Percentiles rank a stretch among this genome's conserved stretches.
Evolutionary conservation across 202 grass and related monocot genomes (phyloP).

Genomic region (Bolboschoenoplectus hybrid): DNA sequence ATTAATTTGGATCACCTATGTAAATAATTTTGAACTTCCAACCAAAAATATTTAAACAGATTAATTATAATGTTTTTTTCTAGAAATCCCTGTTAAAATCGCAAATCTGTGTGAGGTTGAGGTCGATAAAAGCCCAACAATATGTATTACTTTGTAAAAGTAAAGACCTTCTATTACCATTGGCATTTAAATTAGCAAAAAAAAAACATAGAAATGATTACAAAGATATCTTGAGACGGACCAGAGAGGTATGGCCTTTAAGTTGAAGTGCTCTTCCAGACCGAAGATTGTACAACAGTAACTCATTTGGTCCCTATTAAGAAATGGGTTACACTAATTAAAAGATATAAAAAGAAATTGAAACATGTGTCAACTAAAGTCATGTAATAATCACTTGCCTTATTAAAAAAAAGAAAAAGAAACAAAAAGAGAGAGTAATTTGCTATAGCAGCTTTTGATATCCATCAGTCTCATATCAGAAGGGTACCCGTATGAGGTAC

Average conservation of each 20-base stretch:
- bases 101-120: neutral
- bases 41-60: slow-evolving; percentile 7
- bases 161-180: neutral
- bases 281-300: slow-evolving; percentile 97
- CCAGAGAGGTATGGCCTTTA: slow-evolving; percentile 89
- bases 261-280: slow-evolving; percentile 92
- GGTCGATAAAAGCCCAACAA: neutral
- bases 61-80: slow-evolving; percentile 33
- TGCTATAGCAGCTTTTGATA: slow-evolving; percentile 18
- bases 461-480: slow-evolving; percentile 23
- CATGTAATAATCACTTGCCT: neutral
- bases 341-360: slow-evolving; percentile 27
- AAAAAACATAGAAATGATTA: slow-evolving; percentile 26
- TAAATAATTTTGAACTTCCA: slow-evolving; percentile 19
- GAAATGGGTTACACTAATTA: neutral
- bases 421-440: slow-evolving; percentile 6
- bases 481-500: neutral
- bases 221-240: slow-evolving; percentile 48
- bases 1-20: slow-evolving; percentile 40
- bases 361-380: neutral
- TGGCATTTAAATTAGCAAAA: slow-evolving; percentile 33
- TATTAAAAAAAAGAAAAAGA: slow-evolving; percentile 38
- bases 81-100: neutral
- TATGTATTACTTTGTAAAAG: neutral
- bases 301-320: slow-evolving; percentile 83